A percentile compares a stretch with the other conserved stretches of the same genome.
phyloP scores from a whole-genome alignment of 306 rosid species.

The Cyamopsis tetragonoloba region DNA sequence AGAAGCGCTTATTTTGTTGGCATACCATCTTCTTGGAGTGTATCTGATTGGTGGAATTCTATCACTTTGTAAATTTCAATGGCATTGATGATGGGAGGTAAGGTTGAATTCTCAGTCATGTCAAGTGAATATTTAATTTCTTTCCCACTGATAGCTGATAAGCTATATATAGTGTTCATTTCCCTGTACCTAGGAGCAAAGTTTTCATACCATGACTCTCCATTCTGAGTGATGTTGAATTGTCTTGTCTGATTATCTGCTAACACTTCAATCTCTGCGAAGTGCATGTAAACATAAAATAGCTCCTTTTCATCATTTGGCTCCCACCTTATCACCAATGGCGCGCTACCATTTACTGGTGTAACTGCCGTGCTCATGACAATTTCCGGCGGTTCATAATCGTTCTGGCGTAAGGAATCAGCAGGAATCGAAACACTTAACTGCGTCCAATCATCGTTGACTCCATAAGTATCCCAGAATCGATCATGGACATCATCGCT shows the following conservation, averaged over 20 bases:
- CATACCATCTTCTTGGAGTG: constrained; percentile 37
- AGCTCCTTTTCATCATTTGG: neutral
- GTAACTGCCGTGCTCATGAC: constrained; percentile 30
- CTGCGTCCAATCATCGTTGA: neutral
- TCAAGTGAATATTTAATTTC: neutral
- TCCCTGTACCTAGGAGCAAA: neutral
- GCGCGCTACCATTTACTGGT: constrained; percentile 13
- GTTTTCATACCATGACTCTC: neutral
- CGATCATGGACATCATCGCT: constrained; percentile 31
- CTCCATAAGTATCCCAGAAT: neutral
- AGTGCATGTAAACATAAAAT: constrained; percentile 33
- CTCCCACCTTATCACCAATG: neutral
- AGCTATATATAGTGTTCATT: neutral
- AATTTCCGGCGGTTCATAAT: neutral
- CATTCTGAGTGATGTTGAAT: constrained; percentile 23
- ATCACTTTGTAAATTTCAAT: constrained; percentile 19
- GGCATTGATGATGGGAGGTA: constrained; percentile 41
- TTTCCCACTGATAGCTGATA: neutral
- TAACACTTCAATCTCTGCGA: constrained; percentile 27
- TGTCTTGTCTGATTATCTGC: constrained; percentile 25
- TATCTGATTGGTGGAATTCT: constrained; percentile 2
- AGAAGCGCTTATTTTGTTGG: neutral
- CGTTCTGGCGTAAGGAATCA: neutral
- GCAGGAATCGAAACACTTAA: neutral
- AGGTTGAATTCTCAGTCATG: constrained; percentile 23